These are phyloP conservation scores for Sphaerostilbella broomeana DNA, from an alignment of 2,329 filamentous ascomycete genomes.

Conservation along the genomic window DNA sequence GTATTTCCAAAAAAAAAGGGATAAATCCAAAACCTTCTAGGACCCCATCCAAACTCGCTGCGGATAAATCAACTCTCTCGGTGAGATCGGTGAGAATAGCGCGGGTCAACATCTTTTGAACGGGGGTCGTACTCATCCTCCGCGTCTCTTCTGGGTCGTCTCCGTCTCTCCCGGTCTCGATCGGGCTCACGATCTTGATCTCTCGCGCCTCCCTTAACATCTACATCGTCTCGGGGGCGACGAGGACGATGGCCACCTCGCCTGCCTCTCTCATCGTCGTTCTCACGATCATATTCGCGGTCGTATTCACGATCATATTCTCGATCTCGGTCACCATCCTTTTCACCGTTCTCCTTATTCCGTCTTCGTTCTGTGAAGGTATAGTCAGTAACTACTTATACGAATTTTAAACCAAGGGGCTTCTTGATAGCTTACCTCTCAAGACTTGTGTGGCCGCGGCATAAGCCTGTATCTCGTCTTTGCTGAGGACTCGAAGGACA, in stretches of 20 bases:
- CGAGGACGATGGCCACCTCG: conserved; percentile 15
- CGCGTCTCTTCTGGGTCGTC: conserved; percentile 18
- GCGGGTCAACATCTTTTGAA: conserved; percentile 14
- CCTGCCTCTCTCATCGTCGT: conserved; percentile 13
- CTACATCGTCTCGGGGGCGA: conserved; percentile 17
- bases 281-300: conserved; percentile 18
- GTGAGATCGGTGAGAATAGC: conserved; percentile 17
- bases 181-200: conserved; percentile 31
- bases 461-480: conserved; percentile 85
- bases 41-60: background rate
- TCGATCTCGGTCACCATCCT: conserved; percentile 18
- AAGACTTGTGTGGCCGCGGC: conserved; percentile 75
- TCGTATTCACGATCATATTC: conserved; percentile 18
- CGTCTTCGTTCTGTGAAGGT: conserved; percentile 24
- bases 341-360: conserved; percentile 24
- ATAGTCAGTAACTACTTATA: too few species aligned
- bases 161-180: conserved; percentile 21
- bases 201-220: conserved; percentile 26
- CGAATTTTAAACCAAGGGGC: too few species aligned
- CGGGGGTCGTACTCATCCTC: conserved; percentile 18
- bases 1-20: too few species aligned
- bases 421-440: conserved; percentile 59
- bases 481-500: conserved; percentile 77
- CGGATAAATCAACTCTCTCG: conserved; percentile 13
- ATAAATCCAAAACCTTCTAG: background rate